Base-by-base conservation (phyloP, 108 stramenopile species). In the Bacterosira constricta region DNA sequence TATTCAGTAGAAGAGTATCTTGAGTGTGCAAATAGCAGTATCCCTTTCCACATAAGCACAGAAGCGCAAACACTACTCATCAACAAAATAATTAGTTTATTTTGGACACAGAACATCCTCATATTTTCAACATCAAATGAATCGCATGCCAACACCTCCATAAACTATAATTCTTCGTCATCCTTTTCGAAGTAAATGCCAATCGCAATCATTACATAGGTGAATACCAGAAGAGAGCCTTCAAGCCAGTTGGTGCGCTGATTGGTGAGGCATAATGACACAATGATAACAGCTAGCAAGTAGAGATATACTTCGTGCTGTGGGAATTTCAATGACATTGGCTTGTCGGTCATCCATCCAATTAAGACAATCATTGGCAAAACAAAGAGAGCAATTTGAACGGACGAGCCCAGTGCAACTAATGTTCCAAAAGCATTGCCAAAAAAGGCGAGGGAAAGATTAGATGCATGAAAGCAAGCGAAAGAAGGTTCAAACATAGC, bases 291-390 rank as follows among this genome's bases (percentile, higher is more conserved):
- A 11, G 90, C 85, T 21, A 97, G 70, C 26, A 94, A 55, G 57
- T 91, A 97, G 13, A 96, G 79, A 41, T 68, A 74, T 27, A 94
- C 89, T 64, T 96, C 93, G 82, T 88, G 90, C 8, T 65, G 73
- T 20, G 97, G 96, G 63, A 96, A 98, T 52, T 89, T 90, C 52
- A 98, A 78, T 2, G 91, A 96, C 96, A 98, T 96, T 49, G 84
- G 80, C 26, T 82, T 93, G 79, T 77, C 91, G 27, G 81, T 69
- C 30, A 66, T 62, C 91, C 90, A 96, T 32, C 93, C 95, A 12
- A 95, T 73, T n/a, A 97, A 38, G 27, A 96, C 89, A 25, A 91
- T 87, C 34, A 93, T 42, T 11, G 97, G 97, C 1, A 96, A 83
- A 8, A 96, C 95, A 80, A 94, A 97, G 21, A 97, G 77, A 20